A percentile compares a stretch with the other conserved stretches of the same genome.
Conservation (phyloP, 305 asterid species). For the Fraxinus sp. region DNA sequence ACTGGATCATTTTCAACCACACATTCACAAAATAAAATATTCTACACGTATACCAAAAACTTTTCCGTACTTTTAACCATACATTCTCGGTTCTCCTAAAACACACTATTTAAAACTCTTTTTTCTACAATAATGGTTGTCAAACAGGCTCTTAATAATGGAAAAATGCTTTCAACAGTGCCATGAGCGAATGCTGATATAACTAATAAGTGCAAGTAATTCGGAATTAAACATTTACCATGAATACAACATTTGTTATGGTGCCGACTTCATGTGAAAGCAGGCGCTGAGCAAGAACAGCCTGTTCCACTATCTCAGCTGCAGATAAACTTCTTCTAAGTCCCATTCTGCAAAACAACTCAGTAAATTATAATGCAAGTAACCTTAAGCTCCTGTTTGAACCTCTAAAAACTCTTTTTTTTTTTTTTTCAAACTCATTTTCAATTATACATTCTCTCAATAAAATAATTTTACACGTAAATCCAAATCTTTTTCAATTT, state of each 20-base stretch:
- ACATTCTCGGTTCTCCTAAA: too few species aligned
- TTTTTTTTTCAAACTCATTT: not conserved
- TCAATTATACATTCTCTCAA: not conserved
- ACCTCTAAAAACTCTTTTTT: not conserved
- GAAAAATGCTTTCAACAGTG: not conserved
- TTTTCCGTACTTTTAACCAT: too few species aligned
- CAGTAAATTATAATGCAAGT: not conserved
- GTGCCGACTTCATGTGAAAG: conserved; percentile 71
- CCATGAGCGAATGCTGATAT: not conserved
- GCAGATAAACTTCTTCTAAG: conserved; percentile 73
- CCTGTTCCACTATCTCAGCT: conserved; percentile 98
- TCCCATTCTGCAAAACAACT: conserved; percentile 75
- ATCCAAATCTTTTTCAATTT: not conserved
- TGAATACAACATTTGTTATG: conserved; percentile 85
- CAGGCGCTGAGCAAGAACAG: conserved; percentile 76
- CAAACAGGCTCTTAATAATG: not conserved
- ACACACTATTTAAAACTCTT: too few species aligned
- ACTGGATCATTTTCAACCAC: too few species aligned
- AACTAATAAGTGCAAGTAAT: conserved; percentile 2
- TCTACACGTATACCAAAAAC: too few species aligned
- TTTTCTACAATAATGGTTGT: too few species aligned
- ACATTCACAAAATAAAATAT: too few species aligned
- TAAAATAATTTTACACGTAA: not conserved
- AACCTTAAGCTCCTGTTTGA: not conserved
- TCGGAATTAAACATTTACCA: conserved; percentile 48